Evolutionary conservation across 2,329 filamentous ascomycete genomes (phyloP), one percentile per base, ranked within the genome.

Genomic region (Coccinonectria pachysandricola): DNA sequence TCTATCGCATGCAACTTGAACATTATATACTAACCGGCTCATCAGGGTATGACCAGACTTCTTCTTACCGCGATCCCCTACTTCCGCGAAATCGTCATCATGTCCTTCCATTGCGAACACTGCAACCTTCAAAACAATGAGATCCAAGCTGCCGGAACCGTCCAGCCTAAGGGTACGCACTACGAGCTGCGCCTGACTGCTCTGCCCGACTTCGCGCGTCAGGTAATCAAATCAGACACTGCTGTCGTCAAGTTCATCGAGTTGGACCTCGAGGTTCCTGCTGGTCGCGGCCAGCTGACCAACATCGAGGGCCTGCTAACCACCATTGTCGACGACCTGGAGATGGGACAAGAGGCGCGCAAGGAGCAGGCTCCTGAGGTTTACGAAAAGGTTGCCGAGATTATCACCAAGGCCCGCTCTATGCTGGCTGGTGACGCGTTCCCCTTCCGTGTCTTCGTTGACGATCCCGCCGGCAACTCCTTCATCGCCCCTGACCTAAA

Each of bases 61-160:
- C 75, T 98, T 21, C 75, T 98, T 28, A 93, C 92, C 10, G 75
- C 76, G 39, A 95, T 98, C 30, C 91, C 91, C 10, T 96, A 85
- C 68, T 98, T 98, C 66, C 85, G 86, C 61, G 88, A 98, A 56
- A 78, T 98, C 37, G 85, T 98, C 47, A 74, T 98, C 56, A 94
- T 95, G 78, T 96, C 88, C 36, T 98, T 98, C 57, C 72, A 74
- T 40, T 98, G 91, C 65, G 76, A 84, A 5, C 75, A 95, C 57
- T 98, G 91, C 62, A 65, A 76, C 50, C 79, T 88, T 59, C 75
- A 80, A 40, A 94, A 96, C 64, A 87, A 87, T 55, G 88, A 95
- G 46, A 81, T 98, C 44, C 88, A 95, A 53, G 77, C 87, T 7
- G 91, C 91, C 15, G 86, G 86, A 35, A 75, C 86, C 44, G 88